A percentile compares a stretch with the other conserved stretches of the same genome.
Evolutionary conservation across 768 basidiomycete genomes (phyloP).

Genomic region (Pisolithus sp.): DNA sequence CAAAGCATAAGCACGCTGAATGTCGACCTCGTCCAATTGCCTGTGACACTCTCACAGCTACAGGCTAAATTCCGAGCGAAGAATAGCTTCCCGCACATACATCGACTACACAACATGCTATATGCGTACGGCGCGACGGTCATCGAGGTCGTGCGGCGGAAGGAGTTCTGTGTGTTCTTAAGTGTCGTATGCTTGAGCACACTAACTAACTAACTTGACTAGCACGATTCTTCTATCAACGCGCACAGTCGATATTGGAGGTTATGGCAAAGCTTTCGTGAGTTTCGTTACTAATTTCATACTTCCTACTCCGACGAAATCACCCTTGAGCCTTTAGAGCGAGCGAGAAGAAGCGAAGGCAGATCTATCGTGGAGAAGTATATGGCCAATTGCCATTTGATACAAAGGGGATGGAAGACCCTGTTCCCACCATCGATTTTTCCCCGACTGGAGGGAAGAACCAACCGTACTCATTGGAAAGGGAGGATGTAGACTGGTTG

Average conservation of each 20-base stretch:
- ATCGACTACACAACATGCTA: constrained; percentile 80
- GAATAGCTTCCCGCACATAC: constrained; percentile 87
- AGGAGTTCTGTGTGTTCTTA: constrained; percentile 68
- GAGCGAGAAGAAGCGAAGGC: constrained; percentile 75
- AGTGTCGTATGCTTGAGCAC: background rate
- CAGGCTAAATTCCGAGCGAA: constrained; percentile 69
- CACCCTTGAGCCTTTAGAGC: constrained; percentile 36
- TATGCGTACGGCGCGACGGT: constrained; percentile 91
- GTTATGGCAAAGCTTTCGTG: constrained; percentile 86
- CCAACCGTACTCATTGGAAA: constrained; percentile 57
- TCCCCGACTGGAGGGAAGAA: constrained; percentile 63
- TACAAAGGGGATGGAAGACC: constrained; percentile 71
- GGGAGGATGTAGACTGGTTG: constrained; percentile 67
- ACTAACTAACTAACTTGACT: background rate
- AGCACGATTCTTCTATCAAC: constrained; percentile 78
- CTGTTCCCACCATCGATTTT: constrained; percentile 75
- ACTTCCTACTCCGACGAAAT: background rate
- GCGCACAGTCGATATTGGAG: constrained; percentile 76
- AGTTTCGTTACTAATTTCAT: constrained; percentile 23
- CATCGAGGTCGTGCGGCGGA: constrained; percentile 84
- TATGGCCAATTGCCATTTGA: constrained; percentile 87
- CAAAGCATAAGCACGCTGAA: constrained; percentile 78
- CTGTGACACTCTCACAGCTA: constrained; percentile 53
- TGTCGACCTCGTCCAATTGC: constrained; percentile 71
- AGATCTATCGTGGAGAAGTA: constrained; percentile 78